phyloP scores from a whole-genome alignment of 116 monocot genomes.

The Posidonia oceanica region DNA sequence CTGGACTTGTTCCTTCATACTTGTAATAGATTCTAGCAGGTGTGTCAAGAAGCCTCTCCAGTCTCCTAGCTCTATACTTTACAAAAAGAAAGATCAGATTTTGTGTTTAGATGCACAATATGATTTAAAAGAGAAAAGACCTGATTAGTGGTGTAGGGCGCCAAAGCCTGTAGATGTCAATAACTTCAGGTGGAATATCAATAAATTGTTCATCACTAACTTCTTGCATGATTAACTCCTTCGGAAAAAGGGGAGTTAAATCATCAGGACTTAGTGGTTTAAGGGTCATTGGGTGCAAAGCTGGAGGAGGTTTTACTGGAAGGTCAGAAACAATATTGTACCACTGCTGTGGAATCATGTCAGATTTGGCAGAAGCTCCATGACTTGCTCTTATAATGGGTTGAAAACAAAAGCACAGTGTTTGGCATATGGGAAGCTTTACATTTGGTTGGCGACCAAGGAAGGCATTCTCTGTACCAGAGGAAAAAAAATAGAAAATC shows the following conservation, averaged over 20 bases:
- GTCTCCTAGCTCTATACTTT: constrained; percentile 43
- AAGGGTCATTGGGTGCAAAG: constrained; percentile 66
- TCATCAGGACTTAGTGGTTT: constrained; percentile 51
- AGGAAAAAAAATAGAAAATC: neutral
- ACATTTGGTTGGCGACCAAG: neutral
- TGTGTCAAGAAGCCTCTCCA: constrained; percentile 60
- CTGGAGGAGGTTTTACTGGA: constrained; percentile 50
- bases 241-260: constrained; percentile 47
- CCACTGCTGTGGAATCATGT: constrained; percentile 56
- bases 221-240: constrained; percentile 68
- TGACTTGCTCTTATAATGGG: constrained; percentile 8
- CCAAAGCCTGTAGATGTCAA: constrained; percentile 72
- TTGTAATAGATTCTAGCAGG: constrained; percentile 91
- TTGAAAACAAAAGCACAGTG: neutral
- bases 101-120: neutral
- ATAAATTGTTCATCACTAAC: constrained; percentile 43
- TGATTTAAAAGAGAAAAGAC: constrained; percentile 8
- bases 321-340: constrained; percentile 70
- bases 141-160: constrained; percentile 79
- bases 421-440: neutral
- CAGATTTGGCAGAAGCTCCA: neutral
- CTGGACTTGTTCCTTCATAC: constrained; percentile 83
- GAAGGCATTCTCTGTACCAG: constrained; percentile 1
- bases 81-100: neutral
- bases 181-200: constrained; percentile 61